These are phyloP conservation scores for Bruguiera sexangula DNA, from an alignment of 345 rosid species.

Conservation along the genomic window DNA sequence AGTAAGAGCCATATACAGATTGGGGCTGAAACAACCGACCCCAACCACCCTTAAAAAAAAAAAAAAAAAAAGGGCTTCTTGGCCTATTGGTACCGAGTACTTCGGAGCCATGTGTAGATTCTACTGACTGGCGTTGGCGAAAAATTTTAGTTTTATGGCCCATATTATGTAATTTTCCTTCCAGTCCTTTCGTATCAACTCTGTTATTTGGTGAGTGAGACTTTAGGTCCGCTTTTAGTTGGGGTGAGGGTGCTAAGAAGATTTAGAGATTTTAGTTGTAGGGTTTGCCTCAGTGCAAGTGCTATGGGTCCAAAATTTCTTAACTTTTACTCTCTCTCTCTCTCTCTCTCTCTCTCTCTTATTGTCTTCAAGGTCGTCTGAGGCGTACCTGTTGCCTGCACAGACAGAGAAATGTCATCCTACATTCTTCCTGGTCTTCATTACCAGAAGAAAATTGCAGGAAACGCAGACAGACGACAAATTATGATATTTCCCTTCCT, in stretches of 20 bases:
- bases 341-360: slow-evolving; percentile 21
- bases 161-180: background rate
- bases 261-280: slow-evolving; percentile 29
- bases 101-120: too few relatives aligned
- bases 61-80: background rate
- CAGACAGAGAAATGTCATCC: slow-evolving; percentile 78
- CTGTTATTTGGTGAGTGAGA: background rate
- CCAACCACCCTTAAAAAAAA: too few relatives aligned
- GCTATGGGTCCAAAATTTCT: slow-evolving; percentile 46
- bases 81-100: too few relatives aligned
- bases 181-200: background rate
- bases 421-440: background rate
- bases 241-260: background rate
- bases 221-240: background rate
- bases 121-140: too few relatives aligned
- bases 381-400: slow-evolving; percentile 62
- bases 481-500: too few relatives aligned
- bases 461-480: too few relatives aligned
- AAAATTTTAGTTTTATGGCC: too few relatives aligned
- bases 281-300: slow-evolving; percentile 34
- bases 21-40: background rate
- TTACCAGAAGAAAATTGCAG: background rate
- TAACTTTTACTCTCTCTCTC: slow-evolving; percentile 63
- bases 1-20: background rate
- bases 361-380: slow-evolving; percentile 30